These are phyloP conservation scores for Triticum turgidum DNA, from an alignment of 176 grass and related monocot genomes.

Conservation along the genomic window DNA sequence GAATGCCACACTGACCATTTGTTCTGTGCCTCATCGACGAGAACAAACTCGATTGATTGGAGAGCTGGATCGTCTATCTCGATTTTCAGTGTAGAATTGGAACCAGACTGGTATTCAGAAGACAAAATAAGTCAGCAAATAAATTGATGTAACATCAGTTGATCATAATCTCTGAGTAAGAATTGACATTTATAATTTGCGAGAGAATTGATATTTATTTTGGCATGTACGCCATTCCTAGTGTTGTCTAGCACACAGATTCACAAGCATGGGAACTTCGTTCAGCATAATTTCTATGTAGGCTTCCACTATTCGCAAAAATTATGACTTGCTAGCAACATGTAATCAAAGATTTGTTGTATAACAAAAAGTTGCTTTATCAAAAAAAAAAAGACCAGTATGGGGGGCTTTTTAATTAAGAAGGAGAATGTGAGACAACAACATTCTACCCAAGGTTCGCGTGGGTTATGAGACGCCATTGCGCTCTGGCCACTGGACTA, in stretches of 20 bases:
- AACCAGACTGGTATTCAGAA: constrained; percentile 38
- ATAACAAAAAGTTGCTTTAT: background rate
- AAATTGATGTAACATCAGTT: background rate
- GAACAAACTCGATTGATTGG: constrained; percentile 60
- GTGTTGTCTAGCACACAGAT: background rate
- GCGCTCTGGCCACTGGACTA: too few species aligned
- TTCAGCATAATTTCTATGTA: background rate
- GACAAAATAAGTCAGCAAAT: background rate
- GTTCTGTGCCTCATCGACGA: constrained; percentile 50
- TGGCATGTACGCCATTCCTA: background rate
- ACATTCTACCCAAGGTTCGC: too few species aligned
- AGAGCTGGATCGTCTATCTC: constrained; percentile 65
- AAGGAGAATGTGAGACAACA: too few species aligned
- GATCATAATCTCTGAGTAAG: background rate
- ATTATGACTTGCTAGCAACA: background rate
- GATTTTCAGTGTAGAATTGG: constrained; percentile 48
- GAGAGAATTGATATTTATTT: background rate
- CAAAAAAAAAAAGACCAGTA: too few species aligned
- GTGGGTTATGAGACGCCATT: too few species aligned
- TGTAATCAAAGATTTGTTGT: background rate
- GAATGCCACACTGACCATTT: constrained; percentile 52
- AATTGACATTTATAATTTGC: background rate
- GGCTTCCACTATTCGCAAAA: background rate
- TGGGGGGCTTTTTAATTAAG: too few species aligned
- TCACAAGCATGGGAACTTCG: background rate